Conservation (phyloP, 352 stramenopile genomes). For the Globisporangium okanoganense region DNA sequence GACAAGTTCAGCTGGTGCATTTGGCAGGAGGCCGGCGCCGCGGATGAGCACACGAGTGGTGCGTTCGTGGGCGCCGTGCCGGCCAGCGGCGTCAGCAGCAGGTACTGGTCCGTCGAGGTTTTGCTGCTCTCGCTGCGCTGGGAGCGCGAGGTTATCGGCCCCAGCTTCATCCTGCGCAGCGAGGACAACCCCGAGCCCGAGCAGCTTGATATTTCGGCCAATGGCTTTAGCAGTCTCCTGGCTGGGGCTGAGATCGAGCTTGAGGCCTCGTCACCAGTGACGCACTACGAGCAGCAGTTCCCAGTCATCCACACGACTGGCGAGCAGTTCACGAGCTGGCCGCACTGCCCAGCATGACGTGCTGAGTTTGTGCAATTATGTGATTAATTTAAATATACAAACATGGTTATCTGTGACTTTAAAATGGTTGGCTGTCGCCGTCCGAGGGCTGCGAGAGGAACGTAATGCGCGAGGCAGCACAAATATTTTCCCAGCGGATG, state of each 20-base stretch:
- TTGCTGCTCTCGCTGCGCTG: slow-evolving; percentile 21
- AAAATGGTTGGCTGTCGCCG: not conserved
- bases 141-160: slow-evolving; percentile 14
- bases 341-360: not conserved
- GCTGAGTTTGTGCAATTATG: not conserved
- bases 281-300: not conserved
- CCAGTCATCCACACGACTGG: not conserved
- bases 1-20: slow-evolving; percentile 28
- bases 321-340: not conserved
- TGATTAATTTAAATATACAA: not conserved
- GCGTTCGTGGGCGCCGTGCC: slow-evolving; percentile 23
- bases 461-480: slow-evolving; percentile 1
- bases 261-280: not conserved
- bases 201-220: too few species aligned
- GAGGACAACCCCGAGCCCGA: slow-evolving; percentile 7
- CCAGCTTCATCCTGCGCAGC: slow-evolving; percentile 8
- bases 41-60: slow-evolving; percentile 11
- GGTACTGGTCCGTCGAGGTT: slow-evolving; percentile 27
- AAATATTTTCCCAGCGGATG: slow-evolving; percentile 10
- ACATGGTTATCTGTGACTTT: not conserved
- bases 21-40: slow-evolving; percentile 13
- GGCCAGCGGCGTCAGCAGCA: slow-evolving; percentile 10
- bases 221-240: not conserved
- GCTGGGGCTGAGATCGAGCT: not conserved
- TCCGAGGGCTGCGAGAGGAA: slow-evolving; percentile 5